These are phyloP conservation scores for Lactuca saligna DNA, from an alignment of 129 eudicot genomes.

Conservation along the genomic window DNA sequence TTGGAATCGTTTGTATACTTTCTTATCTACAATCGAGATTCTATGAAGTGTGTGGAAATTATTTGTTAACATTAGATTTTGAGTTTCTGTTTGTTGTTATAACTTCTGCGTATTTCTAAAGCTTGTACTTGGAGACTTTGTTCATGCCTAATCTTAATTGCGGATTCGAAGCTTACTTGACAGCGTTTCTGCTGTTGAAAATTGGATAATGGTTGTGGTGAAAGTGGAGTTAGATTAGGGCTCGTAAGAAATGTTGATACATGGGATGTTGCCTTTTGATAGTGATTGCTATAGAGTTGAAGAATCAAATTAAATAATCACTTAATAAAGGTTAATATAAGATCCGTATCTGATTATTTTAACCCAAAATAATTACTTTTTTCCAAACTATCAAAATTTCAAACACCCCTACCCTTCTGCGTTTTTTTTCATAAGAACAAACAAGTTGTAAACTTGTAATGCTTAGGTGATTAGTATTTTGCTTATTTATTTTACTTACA, in stretches of 20 bases:
- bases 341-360: too few relatives aligned
- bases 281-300: too few relatives aligned
- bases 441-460: too few relatives aligned
- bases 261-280: not conserved
- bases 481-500: not conserved
- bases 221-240: not conserved
- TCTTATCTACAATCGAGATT: too few relatives aligned
- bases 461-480: too few relatives aligned
- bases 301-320: too few relatives aligned
- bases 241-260: not conserved
- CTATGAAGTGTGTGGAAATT: not conserved
- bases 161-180: not conserved
- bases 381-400: too few relatives aligned
- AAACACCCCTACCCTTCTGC: not conserved
- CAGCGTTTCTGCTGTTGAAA: not conserved
- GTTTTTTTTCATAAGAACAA: not conserved
- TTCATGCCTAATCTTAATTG: not conserved
- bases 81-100: not conserved
- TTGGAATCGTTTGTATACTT: too few relatives aligned
- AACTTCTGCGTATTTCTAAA: conserved; percentile 1
- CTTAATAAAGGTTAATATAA: too few relatives aligned
- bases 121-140: not conserved
- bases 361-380: too few relatives aligned
- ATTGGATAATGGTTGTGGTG: not conserved
- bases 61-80: not conserved